Percentiles rank a stretch among this genome's conserved stretches.
phyloP scores from a whole-genome alignment of 2,329 filamentous ascomycete species.

The Alternaria solani region DNA sequence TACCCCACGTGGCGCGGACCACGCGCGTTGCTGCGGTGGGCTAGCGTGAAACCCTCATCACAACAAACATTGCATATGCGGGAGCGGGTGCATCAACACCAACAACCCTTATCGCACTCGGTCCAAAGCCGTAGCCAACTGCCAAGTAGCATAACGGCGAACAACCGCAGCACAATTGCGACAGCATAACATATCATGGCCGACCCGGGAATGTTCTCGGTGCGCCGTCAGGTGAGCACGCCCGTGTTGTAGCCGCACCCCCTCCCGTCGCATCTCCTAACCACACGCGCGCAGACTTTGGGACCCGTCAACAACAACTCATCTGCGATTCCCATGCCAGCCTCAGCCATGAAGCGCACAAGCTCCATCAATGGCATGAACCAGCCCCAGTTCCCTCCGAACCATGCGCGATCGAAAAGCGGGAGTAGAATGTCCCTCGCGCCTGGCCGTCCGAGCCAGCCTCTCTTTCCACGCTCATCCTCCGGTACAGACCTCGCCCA shows the following conservation, averaged over 20 bases:
- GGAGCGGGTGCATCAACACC: constrained; percentile 27
- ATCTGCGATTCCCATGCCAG: constrained; percentile 81
- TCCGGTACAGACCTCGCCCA: constrained; percentile 83
- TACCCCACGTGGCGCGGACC: constrained; percentile 18
- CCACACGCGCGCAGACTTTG: constrained; percentile 70
- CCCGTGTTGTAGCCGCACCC: constrained; percentile 18
- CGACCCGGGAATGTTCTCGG: constrained; percentile 78
- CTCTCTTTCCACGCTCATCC: constrained; percentile 84
- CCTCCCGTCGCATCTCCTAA: constrained; percentile 23
- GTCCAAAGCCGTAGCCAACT: neutral
- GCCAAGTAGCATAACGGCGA: constrained; percentile 3
- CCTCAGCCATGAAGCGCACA: constrained; percentile 92
- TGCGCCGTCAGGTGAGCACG: constrained; percentile 81
- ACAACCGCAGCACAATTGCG: constrained; percentile 10
- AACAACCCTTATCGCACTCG: constrained; percentile 18
- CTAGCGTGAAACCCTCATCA: constrained; percentile 31
- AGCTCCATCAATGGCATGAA: constrained; percentile 76
- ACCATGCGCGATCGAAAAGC: constrained; percentile 79
- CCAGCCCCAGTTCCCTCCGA: constrained; percentile 62
- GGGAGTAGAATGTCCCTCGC: constrained; percentile 87
- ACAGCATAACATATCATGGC: constrained; percentile 36
- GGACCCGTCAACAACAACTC: constrained; percentile 84
- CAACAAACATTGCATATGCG: constrained; percentile 41
- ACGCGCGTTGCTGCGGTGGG: constrained; percentile 34
- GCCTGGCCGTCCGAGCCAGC: constrained; percentile 79